phyloP scores from a whole-genome alignment of 352 stramenopile genomes.

The Pythium phragmiticola region DNA sequence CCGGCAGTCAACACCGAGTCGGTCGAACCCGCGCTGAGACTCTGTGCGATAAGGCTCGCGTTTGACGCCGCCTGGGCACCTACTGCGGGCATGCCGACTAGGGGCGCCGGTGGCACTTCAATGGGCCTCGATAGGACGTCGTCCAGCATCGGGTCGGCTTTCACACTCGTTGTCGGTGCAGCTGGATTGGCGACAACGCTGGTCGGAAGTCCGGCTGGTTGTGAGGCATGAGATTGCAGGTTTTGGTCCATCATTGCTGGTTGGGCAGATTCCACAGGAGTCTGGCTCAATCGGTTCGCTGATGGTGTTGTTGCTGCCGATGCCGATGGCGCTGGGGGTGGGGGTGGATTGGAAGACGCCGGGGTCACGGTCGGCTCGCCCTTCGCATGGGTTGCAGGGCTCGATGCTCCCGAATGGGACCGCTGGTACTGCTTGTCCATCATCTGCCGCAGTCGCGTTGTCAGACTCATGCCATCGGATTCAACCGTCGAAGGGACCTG shows the following conservation, averaged over 20 bases:
- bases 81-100: background rate
- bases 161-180: background rate
- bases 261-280: constrained; percentile 21
- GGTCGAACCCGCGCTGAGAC: background rate
- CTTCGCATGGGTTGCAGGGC: background rate
- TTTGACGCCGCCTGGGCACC: background rate
- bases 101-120: constrained; percentile 5
- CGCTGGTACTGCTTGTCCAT: constrained; percentile 7
- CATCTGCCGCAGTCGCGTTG: constrained; percentile 3
- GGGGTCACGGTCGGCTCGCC: background rate
- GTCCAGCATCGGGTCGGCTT: background rate
- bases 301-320: background rate
- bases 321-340: background rate
- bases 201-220: background rate
- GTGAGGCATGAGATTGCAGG: background rate
- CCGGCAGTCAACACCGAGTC: background rate
- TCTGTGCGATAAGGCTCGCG: background rate
- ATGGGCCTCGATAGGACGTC: background rate
- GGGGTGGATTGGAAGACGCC: background rate
- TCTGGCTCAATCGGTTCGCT: background rate
- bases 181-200: background rate
- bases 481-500: background rate
- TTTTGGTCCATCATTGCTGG: background rate
- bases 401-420: background rate
- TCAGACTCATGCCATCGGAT: constrained; percentile 4